Percentiles rank a stretch among this genome's conserved stretches.
Conservation (phyloP, 805 yeast genomes). For the Schizosaccharomyces cryophilus region DNA sequence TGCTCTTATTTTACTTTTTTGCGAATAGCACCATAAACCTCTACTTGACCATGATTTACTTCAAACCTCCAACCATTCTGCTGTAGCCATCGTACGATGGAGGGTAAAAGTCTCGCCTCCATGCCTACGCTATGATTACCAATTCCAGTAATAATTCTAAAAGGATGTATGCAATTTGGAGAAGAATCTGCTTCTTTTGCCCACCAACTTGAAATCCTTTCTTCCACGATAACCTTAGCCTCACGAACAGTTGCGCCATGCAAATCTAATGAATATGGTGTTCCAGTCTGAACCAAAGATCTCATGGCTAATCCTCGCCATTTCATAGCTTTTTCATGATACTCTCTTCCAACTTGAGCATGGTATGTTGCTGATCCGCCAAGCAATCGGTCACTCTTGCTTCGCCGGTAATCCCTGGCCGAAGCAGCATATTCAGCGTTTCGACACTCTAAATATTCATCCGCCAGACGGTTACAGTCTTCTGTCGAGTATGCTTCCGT, state of each 20-base stretch:
- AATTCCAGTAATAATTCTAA: not conserved
- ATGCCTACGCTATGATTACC: not conserved
- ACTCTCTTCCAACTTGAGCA: not conserved
- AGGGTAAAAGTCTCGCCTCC: not conserved
- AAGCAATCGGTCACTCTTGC: not conserved
- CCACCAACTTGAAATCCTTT: conserved; percentile 1
- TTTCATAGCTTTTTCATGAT: not conserved
- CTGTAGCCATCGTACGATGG: not conserved
- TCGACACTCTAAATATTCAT: not conserved
- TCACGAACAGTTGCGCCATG: conserved; percentile 2
- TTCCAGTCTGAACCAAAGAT: not conserved
- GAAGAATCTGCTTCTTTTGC: conserved; percentile 1
- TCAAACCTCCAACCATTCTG: not conserved
- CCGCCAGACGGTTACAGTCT: not conserved
- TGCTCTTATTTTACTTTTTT: no score
- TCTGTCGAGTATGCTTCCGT: not conserved
- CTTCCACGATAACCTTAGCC: not conserved
- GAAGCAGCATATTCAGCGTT: not conserved
- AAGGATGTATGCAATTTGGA: not conserved
- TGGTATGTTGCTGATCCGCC: not conserved
- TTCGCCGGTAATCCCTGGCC: not conserved
- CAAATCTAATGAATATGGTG: not conserved
- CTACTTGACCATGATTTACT: not conserved
- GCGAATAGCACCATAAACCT: not conserved
- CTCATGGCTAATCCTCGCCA: not conserved